Base-by-base conservation (phyloP, 139 green algal species). In the Micromonas pusilla region DNA sequence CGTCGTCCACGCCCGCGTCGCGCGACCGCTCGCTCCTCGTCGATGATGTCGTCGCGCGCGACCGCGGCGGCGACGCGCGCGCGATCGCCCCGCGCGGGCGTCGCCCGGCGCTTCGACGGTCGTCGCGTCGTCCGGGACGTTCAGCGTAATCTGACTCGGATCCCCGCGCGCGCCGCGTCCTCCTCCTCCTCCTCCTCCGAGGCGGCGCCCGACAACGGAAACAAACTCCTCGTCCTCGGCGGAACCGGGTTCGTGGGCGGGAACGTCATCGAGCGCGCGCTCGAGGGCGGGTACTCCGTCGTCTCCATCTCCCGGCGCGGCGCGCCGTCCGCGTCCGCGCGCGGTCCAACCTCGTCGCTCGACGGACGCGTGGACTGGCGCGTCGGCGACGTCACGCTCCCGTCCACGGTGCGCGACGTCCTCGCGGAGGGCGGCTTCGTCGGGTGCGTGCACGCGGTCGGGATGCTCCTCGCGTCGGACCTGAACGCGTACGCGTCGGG, bases 381-480 rank as follows among this genome's bases (percentile, higher is more conserved):
- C 9, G 6, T 23, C 6, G 67, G 67, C 32, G 33, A 75, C 67
- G 6, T 65, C 67, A 19, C 66, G 5, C 23, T 54, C 6, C 67
- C 67, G 32, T 9, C 6, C 67, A 32, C 25, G 25, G 9, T 75
- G 6, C 13, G 13, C 13, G 6, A 5, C 6, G 32, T 75, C 67
- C 34, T 75, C 25, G 33, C 5, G 19, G 67, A 75, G 67, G 32
- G 33, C 33, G 67, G 33, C 6, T 75, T 75, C 67, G 71, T 66
- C 38, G 66, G 19, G 33, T 39, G 26, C 66, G 70, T 77, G 6
- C 71, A 77, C 30, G 34, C 36, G 32, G 52, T 77, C 16, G 71
- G 71, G 25, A 77, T 77, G 71, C 52, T 77, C n/a, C 71, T 77
- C n/a, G 71, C 38, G 19, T 52, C 26, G 6, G 71, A 77, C 23